A percentile compares a stretch with the other conserved stretches of the same genome.
Evolutionary conservation across 805 yeast genomes (phyloP).

Genomic region (Lachancea meyersii): DNA sequence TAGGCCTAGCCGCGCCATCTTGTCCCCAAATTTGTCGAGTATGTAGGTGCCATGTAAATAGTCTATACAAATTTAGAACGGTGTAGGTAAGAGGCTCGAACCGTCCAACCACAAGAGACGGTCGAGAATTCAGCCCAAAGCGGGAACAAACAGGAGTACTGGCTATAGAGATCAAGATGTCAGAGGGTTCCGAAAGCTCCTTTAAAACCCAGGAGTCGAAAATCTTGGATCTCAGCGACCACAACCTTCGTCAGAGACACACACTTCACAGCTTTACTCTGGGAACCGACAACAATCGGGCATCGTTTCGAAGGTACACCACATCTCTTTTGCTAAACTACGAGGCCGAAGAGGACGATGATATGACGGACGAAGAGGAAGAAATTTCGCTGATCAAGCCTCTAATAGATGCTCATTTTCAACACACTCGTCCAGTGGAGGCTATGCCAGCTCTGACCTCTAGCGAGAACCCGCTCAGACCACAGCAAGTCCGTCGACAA

Average conservation of each 20-base stretch:
- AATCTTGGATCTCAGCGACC: conserved; percentile 6
- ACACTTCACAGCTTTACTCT: conserved; percentile 1
- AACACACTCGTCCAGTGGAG: neutral
- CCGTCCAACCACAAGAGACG: neutral
- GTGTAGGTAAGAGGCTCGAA: neutral
- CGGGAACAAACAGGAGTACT: neutral
- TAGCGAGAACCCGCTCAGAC: neutral
- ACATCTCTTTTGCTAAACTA: neutral
- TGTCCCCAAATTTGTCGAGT: too few relatives aligned
- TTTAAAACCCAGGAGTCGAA: conserved; percentile 3
- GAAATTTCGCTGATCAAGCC: conserved; percentile 7
- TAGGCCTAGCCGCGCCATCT: too few relatives aligned
- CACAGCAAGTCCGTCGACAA: too few relatives aligned
- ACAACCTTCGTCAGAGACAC: conserved; percentile 1
- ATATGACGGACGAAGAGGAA: conserved; percentile 10
- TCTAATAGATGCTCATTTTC: conserved; percentile 6
- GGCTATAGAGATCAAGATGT: neutral
- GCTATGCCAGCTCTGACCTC: neutral
- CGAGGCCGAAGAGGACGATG: conserved; percentile 3
- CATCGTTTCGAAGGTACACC: too few relatives aligned
- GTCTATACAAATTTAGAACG: neutral
- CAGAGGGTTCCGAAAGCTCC: conserved; percentile 1
- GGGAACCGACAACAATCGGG: neutral
- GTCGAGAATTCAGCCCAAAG: neutral
- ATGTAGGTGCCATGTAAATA: too few relatives aligned